Evolutionary conservation across 2,329 filamentous ascomycete genomes (phyloP).

Genomic region (Ophiocordyceps polyrhachis-furcata): DNA sequence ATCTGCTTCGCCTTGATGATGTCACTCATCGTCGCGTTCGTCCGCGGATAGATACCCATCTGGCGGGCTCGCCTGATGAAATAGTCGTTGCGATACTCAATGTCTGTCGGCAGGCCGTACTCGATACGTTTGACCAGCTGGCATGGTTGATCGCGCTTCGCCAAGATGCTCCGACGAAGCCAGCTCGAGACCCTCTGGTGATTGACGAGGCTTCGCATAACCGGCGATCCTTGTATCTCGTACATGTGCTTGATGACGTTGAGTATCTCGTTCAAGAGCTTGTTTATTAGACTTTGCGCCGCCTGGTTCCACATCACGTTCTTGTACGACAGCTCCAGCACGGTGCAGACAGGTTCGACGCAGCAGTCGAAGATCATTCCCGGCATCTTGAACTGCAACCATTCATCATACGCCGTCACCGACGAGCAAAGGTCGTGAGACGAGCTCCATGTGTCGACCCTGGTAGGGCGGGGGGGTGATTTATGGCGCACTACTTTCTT

Average conservation of each 20-base stretch:
- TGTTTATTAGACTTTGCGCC: conserved; percentile 45
- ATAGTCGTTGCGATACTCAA: conserved; percentile 79
- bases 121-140: conserved; percentile 50
- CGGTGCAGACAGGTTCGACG: conserved; percentile 63
- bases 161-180: conserved; percentile 21
- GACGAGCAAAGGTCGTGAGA: conserved; percentile 8
- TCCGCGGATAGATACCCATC: conserved; percentile 50
- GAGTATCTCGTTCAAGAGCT: conserved; percentile 57
- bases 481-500: neutral
- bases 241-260: conserved; percentile 55
- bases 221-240: conserved; percentile 46
- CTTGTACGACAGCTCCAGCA: conserved; percentile 61
- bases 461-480: conserved; percentile 1
- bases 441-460: conserved; percentile 7
- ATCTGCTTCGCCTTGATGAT: conserved; percentile 52
- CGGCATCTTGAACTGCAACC: conserved; percentile 60
- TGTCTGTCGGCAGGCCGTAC: conserved; percentile 46
- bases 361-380: conserved; percentile 58
- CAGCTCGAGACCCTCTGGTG: conserved; percentile 40
- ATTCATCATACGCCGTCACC: conserved; percentile 15
- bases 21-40: conserved; percentile 55
- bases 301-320: conserved; percentile 48
- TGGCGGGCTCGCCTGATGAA: conserved; percentile 56
- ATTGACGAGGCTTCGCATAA: conserved; percentile 36
- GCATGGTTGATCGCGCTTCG: conserved; percentile 32